Evolutionary conservation across 331 rosid genomes (phyloP).

Genomic region (Acacia pycnantha): DNA sequence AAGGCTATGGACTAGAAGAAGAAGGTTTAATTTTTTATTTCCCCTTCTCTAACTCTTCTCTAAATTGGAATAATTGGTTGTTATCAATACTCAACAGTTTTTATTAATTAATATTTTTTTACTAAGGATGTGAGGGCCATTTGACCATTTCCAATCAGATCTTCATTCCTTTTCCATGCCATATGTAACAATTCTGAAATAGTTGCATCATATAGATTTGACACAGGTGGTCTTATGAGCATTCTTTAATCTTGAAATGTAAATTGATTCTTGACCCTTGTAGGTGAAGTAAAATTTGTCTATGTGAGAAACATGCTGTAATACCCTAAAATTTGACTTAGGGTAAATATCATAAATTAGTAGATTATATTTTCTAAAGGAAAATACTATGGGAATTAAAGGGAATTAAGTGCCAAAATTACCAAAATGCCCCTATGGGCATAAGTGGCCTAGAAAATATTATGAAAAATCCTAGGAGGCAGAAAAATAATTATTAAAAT

Average conservation of each 20-base stretch:
- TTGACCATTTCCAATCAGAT: not conserved
- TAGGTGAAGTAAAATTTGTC: conserved; percentile 88
- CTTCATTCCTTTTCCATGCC: not conserved
- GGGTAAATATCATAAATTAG: no score
- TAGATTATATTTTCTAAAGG: no score
- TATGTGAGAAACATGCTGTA: no score
- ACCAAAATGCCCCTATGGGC: no score
- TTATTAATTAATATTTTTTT: not conserved
- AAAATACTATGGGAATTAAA: no score
- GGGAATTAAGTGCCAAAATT: no score
- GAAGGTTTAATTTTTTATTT: conserved; percentile 61
- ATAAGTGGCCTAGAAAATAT: no score
- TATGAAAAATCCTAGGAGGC: no score
- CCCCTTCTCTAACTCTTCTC: not conserved
- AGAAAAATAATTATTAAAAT: no score
- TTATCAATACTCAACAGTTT: not conserved
- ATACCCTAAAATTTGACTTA: no score
- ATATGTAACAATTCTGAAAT: not conserved
- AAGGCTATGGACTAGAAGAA: conserved; percentile 64
- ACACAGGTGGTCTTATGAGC: not conserved
- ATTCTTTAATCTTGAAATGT: conserved; percentile 23
- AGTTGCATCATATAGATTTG: not conserved
- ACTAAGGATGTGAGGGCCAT: not conserved
- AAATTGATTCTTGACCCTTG: conserved; percentile 32
- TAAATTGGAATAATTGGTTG: no score